A percentile compares a stretch with the other conserved stretches of the same genome.
These are phyloP conservation scores for Cryphonectria nitschkei DNA, from an alignment of 2,329 filamentous ascomycete species.

Conservation along the genomic window DNA sequence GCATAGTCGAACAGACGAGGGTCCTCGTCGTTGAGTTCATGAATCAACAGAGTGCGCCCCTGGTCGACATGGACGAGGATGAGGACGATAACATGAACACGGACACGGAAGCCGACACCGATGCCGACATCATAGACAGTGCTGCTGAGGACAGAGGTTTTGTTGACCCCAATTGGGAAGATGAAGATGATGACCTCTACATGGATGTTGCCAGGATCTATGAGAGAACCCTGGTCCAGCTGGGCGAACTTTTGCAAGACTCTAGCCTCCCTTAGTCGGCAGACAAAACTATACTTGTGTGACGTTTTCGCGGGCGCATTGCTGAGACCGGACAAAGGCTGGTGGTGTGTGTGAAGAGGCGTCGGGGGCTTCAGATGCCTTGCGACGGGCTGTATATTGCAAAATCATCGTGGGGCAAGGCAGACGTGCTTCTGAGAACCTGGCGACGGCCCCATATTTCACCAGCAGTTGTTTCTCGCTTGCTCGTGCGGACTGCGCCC, in stretches of 20 bases:
- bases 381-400: neutral
- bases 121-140: slow-evolving; percentile 36
- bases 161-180: slow-evolving; percentile 40
- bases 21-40: slow-evolving; percentile 71
- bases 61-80: slow-evolving; percentile 42
- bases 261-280: slow-evolving; percentile 20
- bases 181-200: slow-evolving; percentile 50
- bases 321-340: neutral
- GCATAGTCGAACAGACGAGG: slow-evolving; percentile 77
- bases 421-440: neutral
- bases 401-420: neutral
- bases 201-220: slow-evolving; percentile 79
- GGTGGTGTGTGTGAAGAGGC: neutral
- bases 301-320: neutral
- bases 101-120: slow-evolving; percentile 35
- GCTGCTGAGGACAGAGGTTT: slow-evolving; percentile 21
- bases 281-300: neutral
- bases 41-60: slow-evolving; percentile 54
- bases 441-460: neutral
- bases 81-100: slow-evolving; percentile 30
- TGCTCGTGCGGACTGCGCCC: neutral
- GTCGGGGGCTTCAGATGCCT: neutral
- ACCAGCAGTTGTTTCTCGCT: neutral
- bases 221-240: slow-evolving; percentile 74
- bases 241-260: slow-evolving; percentile 69